Evolutionary conservation across 164 flowering plant genomes (phyloP).

Genomic region (Chimonanthus praecox): DNA sequence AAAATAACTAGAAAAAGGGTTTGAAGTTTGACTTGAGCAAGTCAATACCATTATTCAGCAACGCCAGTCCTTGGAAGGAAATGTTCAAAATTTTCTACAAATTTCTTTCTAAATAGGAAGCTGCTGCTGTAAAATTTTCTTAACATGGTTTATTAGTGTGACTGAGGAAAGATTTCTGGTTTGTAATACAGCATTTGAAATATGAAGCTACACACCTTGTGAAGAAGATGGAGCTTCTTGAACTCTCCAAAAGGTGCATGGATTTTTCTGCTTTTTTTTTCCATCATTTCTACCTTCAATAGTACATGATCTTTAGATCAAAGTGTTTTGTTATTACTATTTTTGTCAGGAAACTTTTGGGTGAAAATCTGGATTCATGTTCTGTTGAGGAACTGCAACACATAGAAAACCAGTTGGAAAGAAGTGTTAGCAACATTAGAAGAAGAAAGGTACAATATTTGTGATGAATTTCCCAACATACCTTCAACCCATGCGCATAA

Average conservation of each 20-base stretch:
- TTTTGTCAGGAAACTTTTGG: conserved; percentile 57
- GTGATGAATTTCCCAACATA: too few relatives aligned
- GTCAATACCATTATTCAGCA: too few relatives aligned
- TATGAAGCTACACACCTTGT: conserved; percentile 50
- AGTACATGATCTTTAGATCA: neutral
- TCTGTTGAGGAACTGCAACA: conserved; percentile 62
- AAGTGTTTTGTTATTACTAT: too few relatives aligned
- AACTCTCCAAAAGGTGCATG: conserved; percentile 54
- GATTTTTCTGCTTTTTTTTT: neutral
- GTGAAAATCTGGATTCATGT: conserved; percentile 60
- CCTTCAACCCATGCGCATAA: too few relatives aligned
- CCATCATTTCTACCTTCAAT: neutral
- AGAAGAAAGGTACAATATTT: too few relatives aligned
- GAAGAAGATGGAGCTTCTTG: conserved; percentile 73
- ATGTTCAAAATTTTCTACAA: neutral
- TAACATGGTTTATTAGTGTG: too few relatives aligned
- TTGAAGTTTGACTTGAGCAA: too few relatives aligned
- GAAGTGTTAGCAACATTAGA: too few relatives aligned
- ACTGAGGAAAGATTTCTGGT: neutral
- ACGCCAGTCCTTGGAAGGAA: neutral
- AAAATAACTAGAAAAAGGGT: too few relatives aligned
- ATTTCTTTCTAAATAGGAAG: too few relatives aligned
- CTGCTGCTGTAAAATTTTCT: too few relatives aligned
- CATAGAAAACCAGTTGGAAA: conserved; percentile 41
- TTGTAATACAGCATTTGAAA: conserved; percentile 55